Evolutionary conservation across 148 eudicot genomes (phyloP).

Genomic region (Amaranthus hypochondriacus): DNA sequence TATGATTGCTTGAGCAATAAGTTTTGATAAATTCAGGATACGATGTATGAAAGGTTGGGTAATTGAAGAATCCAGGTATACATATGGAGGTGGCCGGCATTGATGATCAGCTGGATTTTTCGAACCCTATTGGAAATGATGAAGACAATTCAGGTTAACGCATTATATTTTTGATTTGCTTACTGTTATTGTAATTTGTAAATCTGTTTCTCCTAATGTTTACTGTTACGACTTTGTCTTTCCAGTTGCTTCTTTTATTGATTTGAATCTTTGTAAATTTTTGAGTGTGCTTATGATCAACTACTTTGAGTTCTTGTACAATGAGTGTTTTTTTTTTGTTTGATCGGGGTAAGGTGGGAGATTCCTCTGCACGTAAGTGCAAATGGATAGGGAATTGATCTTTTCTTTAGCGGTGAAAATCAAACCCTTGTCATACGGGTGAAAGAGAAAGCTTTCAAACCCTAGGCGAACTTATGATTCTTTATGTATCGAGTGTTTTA

Average conservation of each 20-base stretch:
- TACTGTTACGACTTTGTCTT: neutral
- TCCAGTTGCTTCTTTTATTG: neutral
- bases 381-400: no score
- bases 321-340: no score
- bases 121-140: constrained; percentile 2
- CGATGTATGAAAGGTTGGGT: neutral
- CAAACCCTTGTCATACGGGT: no score
- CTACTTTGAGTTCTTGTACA: neutral
- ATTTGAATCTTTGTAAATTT: neutral
- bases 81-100: constrained; percentile 4
- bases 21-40: neutral
- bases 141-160: constrained; percentile 14
- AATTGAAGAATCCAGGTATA: neutral
- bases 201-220: neutral
- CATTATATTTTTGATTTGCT: neutral
- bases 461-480: no score
- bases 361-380: no score
- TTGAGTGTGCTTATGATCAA: neutral
- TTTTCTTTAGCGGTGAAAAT: no score
- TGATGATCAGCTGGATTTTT: constrained; percentile 7
- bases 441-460: no score
- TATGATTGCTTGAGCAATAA: neutral
- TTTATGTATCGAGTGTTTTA: neutral
- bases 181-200: neutral
- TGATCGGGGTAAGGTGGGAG: no score